phyloP scores from a whole-genome alignment of 768 basidiomycete genomes.

The Trametes cingulata region DNA sequence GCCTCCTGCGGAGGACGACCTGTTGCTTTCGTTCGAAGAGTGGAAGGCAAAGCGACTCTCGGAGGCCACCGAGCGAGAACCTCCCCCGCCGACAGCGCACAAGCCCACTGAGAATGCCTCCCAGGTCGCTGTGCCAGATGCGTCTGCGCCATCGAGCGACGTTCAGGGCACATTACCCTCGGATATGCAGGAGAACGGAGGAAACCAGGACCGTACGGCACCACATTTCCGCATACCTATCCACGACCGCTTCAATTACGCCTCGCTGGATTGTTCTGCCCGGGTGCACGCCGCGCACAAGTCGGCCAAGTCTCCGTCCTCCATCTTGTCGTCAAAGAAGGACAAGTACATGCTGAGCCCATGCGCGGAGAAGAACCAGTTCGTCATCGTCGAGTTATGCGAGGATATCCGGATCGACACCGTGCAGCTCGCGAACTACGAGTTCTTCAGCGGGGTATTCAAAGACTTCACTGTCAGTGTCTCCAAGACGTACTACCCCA shows the following conservation, averaged over 20 bases:
- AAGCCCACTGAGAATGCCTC: slow-evolving; percentile 12
- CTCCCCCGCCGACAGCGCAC: not conserved
- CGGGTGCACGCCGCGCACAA: slow-evolving; percentile 84
- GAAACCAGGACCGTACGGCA: slow-evolving; percentile 37
- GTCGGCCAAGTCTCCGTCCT: slow-evolving; percentile 76
- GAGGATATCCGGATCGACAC: slow-evolving; percentile 98
- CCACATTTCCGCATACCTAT: slow-evolving; percentile 74
- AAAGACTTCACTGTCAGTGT: slow-evolving; percentile 87
- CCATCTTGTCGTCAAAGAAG: slow-evolving; percentile 85
- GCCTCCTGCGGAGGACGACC: slow-evolving; percentile 55
- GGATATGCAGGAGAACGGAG: slow-evolving; percentile 15
- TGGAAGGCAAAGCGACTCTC: slow-evolving; percentile 75
- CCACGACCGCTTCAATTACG: slow-evolving; percentile 93
- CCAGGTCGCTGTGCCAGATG: not conserved
- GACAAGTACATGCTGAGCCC: slow-evolving; percentile 98
- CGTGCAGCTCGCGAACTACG: slow-evolving; percentile 93
- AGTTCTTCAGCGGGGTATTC: slow-evolving; percentile 97
- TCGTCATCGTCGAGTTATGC: slow-evolving; percentile 93
- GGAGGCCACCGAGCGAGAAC: slow-evolving; percentile 27
- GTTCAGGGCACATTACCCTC: not conserved
- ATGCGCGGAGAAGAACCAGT: slow-evolving; percentile 66
- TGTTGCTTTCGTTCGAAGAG: slow-evolving; percentile 82
- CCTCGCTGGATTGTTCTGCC: slow-evolving; percentile 89
- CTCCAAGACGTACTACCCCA: slow-evolving; percentile 43
- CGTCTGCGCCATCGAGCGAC: not conserved